These are phyloP conservation scores for Boletus rufocinnamomeus DNA, from an alignment of 768 basidiomycete species.

Conservation along the genomic window DNA sequence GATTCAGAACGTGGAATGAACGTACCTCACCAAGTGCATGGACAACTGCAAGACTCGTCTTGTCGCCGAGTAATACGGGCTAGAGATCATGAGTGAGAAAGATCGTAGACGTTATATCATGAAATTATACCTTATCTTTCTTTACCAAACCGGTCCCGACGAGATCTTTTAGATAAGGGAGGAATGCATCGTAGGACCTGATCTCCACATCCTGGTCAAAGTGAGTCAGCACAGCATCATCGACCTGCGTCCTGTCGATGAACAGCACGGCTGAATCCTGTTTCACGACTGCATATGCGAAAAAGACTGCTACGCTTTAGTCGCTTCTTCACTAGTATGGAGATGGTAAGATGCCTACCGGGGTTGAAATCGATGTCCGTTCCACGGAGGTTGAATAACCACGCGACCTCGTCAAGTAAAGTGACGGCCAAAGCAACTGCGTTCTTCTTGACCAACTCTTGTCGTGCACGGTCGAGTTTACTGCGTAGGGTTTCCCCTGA, in stretches of 20 bases:
- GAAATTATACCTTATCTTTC: conserved; percentile 32
- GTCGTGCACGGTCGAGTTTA: conserved; percentile 70
- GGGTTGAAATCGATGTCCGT: conserved; percentile 91
- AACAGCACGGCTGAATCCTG: conserved; percentile 61
- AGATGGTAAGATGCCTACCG: conserved; percentile 35
- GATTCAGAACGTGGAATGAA: background rate
- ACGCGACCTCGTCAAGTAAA: conserved; percentile 94
- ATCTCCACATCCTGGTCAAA: conserved; percentile 67
- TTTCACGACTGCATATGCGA: conserved; percentile 85
- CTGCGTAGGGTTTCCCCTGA: conserved; percentile 59
- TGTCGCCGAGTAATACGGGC: conserved; percentile 77
- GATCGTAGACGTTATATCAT: conserved; percentile 5
- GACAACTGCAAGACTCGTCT: conserved; percentile 79
- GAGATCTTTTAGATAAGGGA: conserved; percentile 59
- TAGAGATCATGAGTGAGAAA: conserved; percentile 27
- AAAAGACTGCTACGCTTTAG: conserved; percentile 64
- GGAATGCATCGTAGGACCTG: conserved; percentile 68
- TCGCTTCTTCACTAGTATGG: background rate
- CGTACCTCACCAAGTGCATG: conserved; percentile 72
- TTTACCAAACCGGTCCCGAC: conserved; percentile 36
- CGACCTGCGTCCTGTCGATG: conserved; percentile 53
- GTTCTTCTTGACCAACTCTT: conserved; percentile 60
- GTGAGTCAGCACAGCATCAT: conserved; percentile 42
- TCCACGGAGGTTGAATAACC: conserved; percentile 92
- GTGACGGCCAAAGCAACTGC: conserved; percentile 70